Conservation (phyloP, 2,329 filamentous ascomycete genomes). For the Fusarium buxicola region DNA sequence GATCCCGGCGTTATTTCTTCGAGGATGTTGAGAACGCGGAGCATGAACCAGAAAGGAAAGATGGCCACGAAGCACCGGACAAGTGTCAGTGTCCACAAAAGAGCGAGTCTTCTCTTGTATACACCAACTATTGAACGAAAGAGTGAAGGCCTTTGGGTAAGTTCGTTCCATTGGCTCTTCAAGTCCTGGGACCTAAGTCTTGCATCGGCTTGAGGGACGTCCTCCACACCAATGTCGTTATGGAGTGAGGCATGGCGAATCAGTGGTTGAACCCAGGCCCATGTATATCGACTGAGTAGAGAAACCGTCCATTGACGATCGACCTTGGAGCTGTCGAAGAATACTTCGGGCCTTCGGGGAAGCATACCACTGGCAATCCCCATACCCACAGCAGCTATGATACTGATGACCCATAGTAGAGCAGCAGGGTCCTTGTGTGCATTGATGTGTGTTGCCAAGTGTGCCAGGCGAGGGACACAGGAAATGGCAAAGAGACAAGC, state of each 20-base stretch:
- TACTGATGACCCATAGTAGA: constrained; percentile 57
- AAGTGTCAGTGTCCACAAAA: constrained; percentile 69
- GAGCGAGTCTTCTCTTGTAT: constrained; percentile 64
- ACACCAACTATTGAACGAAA: constrained; percentile 69
- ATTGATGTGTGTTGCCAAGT: constrained; percentile 46
- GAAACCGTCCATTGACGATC: constrained; percentile 72
- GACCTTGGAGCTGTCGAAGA: constrained; percentile 65
- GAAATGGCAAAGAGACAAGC: constrained; percentile 55
- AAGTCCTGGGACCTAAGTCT: constrained; percentile 62
- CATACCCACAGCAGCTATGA: constrained; percentile 56
- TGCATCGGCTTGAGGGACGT: constrained; percentile 71
- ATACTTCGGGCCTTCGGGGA: constrained; percentile 75
- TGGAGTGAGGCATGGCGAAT: constrained; percentile 66
- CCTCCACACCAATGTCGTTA: constrained; percentile 68
- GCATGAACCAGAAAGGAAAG: constrained; percentile 75
- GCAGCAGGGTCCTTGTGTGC: constrained; percentile 54
- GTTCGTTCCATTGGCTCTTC: constrained; percentile 60
- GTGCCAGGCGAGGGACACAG: constrained; percentile 57
- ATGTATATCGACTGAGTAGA: constrained; percentile 70
- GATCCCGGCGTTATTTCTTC: constrained; percentile 64
- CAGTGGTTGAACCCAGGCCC: constrained; percentile 69
- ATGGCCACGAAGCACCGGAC: constrained; percentile 69
- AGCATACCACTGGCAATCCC: constrained; percentile 63
- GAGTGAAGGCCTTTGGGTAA: constrained; percentile 59
- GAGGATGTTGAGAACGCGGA: constrained; percentile 71